Conservation (phyloP, 2,329 filamentous ascomycete species). For the Corinectria fuckeliana region DNA sequence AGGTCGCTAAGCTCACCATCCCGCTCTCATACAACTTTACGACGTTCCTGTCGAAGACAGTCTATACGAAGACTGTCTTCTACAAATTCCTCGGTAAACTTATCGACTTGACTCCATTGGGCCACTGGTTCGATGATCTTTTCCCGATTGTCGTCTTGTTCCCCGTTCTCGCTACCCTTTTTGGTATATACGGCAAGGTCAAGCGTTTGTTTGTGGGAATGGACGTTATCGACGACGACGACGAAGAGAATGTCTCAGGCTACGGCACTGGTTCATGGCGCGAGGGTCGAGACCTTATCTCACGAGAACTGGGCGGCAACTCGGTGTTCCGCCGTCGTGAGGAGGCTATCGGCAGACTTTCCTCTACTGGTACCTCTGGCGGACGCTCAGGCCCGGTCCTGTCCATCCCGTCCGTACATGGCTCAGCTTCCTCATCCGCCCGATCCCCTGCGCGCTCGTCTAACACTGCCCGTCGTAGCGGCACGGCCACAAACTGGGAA, state of each 20-base stretch:
- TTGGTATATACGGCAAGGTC: slow-evolving; percentile 86
- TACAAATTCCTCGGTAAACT: slow-evolving; percentile 84
- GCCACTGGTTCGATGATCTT: slow-evolving; percentile 83
- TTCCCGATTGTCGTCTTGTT: slow-evolving; percentile 89
- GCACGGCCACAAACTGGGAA: slow-evolving; percentile 43
- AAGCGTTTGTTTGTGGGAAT: slow-evolving; percentile 80
- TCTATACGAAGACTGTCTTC: slow-evolving; percentile 82
- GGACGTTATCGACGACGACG: slow-evolving; percentile 79
- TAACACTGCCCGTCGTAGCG: slow-evolving; percentile 37
- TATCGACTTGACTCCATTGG: slow-evolving; percentile 83
- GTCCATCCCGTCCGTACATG: slow-evolving; percentile 52
- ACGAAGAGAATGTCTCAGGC: slow-evolving; percentile 66
- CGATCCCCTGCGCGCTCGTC: slow-evolving; percentile 51
- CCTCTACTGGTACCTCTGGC: slow-evolving; percentile 33
- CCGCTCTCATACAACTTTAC: slow-evolving; percentile 96
- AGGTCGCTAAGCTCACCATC: slow-evolving; percentile 90
- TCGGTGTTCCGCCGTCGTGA: slow-evolving; percentile 59
- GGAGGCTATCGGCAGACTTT: slow-evolving; percentile 47
- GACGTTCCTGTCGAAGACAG: slow-evolving; percentile 77
- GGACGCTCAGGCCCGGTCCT: slow-evolving; percentile 54
- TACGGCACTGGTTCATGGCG: slow-evolving; percentile 87
- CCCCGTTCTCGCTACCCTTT: slow-evolving; percentile 83
- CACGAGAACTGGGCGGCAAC: slow-evolving; percentile 77
- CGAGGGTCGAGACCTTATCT: slow-evolving; percentile 89
- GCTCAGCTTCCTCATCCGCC: slow-evolving; percentile 44